A percentile compares a stretch with the other conserved stretches of the same genome.
Evolutionary conservation across 495 filamentous ascomycete species (phyloP).

Genomic region (Neurospora sp.): DNA sequence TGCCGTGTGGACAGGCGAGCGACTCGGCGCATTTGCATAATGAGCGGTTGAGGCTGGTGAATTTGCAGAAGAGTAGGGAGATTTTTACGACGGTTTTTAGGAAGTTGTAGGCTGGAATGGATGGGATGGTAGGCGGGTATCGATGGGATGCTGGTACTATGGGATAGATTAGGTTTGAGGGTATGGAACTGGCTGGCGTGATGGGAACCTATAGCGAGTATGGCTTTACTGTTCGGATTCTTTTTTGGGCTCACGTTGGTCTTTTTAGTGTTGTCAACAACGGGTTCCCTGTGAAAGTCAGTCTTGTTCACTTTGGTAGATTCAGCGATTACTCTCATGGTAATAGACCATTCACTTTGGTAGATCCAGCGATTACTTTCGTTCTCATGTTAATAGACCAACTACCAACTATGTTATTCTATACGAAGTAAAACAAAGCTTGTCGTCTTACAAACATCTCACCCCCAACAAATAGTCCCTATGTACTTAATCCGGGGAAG

Average conservation of each 20-base stretch:
- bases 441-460: neutral
- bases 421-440: neutral
- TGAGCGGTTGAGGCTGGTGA: slow-evolving; percentile 76
- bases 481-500: neutral
- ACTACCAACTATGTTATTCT: neutral
- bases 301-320: neutral
- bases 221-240: neutral
- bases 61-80: slow-evolving; percentile 82
- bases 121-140: too few relatives aligned
- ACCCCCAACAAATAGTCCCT: neutral
- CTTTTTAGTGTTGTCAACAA: too few relatives aligned
- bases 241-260: neutral
- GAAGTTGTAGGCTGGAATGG: slow-evolving; percentile 15
- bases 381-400: neutral
- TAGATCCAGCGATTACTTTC: neutral
- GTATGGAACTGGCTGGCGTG: neutral
- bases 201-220: neutral
- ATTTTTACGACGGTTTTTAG: slow-evolving; percentile 82
- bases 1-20: slow-evolving; percentile 92
- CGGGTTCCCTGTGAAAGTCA: too few relatives aligned
- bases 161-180: neutral
- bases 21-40: slow-evolving; percentile 93
- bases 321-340: neutral
- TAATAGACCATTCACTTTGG: neutral
- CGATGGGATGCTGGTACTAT: neutral